Base-by-base conservation (phyloP, 2,329 filamentous ascomycete genomes). In the Aspergillus pseudoviridinutans region DNA sequence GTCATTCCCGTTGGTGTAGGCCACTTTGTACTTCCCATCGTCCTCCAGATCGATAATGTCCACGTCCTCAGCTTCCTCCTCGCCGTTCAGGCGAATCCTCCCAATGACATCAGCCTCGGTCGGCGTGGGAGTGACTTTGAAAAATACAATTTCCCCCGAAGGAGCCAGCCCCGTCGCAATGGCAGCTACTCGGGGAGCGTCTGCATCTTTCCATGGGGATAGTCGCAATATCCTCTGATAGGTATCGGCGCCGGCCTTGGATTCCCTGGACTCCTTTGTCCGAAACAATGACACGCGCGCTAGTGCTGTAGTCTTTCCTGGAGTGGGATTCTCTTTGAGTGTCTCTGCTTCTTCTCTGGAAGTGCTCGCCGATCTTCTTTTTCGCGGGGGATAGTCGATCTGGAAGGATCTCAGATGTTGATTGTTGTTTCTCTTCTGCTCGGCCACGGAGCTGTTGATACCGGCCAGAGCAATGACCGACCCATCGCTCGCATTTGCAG, bases 381-480 rank as follows among this genome's bases (percentile, higher is more conserved):
- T 81, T 52, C 70, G 73, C 55, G 78, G 77, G 1, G 82, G 82
- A 61, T 82, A 80, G 58, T 78, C 74, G 61, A 94, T 81, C 61
- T 83, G 80, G 68, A 96, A 89, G 9, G 90, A 83, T 62, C 92
- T 85, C 63, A 97, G 85, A 76, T 97, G 92, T 68, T 90, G 82
- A 72, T 97, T 97, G 70, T 85, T 88, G 62, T 89, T 90, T 62
- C 87, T 86, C 65, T 86, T 81, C 62, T 92, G 82, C 57, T 91
- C 87, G 5, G 82, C 82, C 50, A 86, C 81, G 58, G 87, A 89
- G 58, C 91, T 92, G 73, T 96, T 97, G 76, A 96, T 87, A 54
- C 92, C 92, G 27, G 92, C 90, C 63, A 90, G 87, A 7, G 85
- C 76, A 46, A 83, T 71, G 5, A 84, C 66, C 70, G 65, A 82